Evolutionary conservation across 2,329 filamentous ascomycete genomes (phyloP), one percentile per base, ranked within the genome.

Genomic region (Magnaporthiopsis poae): DNA sequence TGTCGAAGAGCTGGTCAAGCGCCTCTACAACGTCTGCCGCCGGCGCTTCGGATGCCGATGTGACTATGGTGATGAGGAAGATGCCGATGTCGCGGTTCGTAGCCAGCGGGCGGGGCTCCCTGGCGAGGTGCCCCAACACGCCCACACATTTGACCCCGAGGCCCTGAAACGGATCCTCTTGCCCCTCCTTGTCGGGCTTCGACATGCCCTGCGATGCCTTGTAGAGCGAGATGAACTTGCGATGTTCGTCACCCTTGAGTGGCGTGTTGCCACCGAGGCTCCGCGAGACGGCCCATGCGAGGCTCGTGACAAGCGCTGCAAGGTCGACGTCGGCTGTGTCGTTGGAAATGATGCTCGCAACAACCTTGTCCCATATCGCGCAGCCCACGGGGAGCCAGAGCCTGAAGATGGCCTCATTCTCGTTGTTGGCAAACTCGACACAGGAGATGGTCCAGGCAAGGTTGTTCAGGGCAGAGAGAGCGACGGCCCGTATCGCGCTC

Each of bases 131-230:
- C 68, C 87, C 88, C 13, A 90, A 80, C 8, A 88, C 85, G 66
- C 87, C 87, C 69, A 90, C 80, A 71, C 86, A 88, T 77, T 88
- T 89, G 69, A 89, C 86, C 35, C 85, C 82, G 2, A 89, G 80
- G 56, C 80, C 79, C 74, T 86, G 85, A 76, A 88, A 86, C 35
- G 85, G 84, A 69, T 88, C 86, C 9, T 80, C 75, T 2, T 72
- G 69, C 46, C 46, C 46, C 59, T 75, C 72, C 27, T 75, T 73
- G 12, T 61, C 67, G 65, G 70, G 65, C 66, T 66, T 27, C 72
- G 60, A 75, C 31, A 80, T 71, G 68, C 68, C 74, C 71, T 79
- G 82, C 29, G 85, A 85, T 31, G 85, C 86, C 64, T 86, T 83
- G 74, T 88, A 89, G 31, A 90, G 79, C 13, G 86, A 79, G 71